Evolutionary conservation across 352 stramenopile species (phyloP), one percentile per base, ranked within the genome.

Genomic region (Pythium periplocum): DNA sequence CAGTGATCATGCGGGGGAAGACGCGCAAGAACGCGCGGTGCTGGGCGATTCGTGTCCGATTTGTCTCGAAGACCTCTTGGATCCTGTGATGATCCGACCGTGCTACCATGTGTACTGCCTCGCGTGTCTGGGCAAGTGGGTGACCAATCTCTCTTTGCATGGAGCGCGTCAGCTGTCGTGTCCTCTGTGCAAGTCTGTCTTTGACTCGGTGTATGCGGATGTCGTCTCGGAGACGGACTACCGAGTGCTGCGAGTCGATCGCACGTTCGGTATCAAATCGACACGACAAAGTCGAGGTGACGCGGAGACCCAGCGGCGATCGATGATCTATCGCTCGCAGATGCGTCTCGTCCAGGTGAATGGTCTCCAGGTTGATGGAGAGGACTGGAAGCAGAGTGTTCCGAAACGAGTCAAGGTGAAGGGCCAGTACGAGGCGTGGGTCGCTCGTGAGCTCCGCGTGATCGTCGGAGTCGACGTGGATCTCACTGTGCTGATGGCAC

Each of bases 71-170:
- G 66, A 52, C 0, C 64, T 89, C 0, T 59, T 57, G n/a, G 70
- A 80, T 51, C 47, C 81, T 0, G 76, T 79, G 48, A 87, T 91
- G 73, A 51, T 88, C 5, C 68, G 62, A 4, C 38, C 43, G 11
- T 91, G 81, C 59, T 82, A 78, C 44, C 81, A 91, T 57, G 78
- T 87, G 6, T 91, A 85, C 63, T 91, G 81, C 57, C 72, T 73
- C 57, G 72, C 73, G 54, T 91, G 81, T 55, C 46, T 91, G 10
- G 75, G 67, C 42, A 78, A 66, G 8, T 91, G 81, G 81, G 69
- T 70, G 47, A 59, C 71, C 31, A 86, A 72, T 54, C 53, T 84
- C 46, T 73, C 68, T 33, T 56, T 88, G 7, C 75, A 86, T 33
- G 80, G 80, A 39, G 62, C 86, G 32, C 62, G 68, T 0, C 60